Evolutionary conservation across 176 grass and related monocot species (phyloP).

Genomic region (Calamus simplicifolius): DNA sequence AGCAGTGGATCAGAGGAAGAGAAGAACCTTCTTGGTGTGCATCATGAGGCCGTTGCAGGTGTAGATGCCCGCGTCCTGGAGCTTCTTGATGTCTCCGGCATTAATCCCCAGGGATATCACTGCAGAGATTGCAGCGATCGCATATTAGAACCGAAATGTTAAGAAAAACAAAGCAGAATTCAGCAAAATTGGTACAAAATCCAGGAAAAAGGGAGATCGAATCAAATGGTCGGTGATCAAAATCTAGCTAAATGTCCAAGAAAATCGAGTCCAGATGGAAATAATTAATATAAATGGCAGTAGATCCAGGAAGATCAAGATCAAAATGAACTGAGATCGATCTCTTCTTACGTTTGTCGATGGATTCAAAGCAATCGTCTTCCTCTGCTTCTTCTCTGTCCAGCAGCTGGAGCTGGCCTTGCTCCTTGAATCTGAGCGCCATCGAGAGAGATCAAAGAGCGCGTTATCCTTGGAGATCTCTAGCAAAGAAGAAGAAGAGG

Average conservation of each 20-base stretch:
- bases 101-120: slow-evolving; percentile 95
- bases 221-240: neutral
- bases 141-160: slow-evolving; percentile 7
- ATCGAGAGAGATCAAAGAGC: slow-evolving; percentile 2
- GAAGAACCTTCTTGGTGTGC: slow-evolving; percentile 86
- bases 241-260: no score
- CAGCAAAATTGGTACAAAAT: no score
- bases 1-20: neutral
- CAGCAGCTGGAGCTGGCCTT: slow-evolving; percentile 84
- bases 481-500: no score
- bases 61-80: slow-evolving; percentile 94
- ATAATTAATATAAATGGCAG: no score
- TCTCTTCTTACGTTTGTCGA: slow-evolving; percentile 64
- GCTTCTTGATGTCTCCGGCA: slow-evolving; percentile 87
- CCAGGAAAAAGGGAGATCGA: neutral
- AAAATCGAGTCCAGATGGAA: no score
- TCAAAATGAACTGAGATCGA: neutral
- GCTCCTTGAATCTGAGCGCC: slow-evolving; percentile 48
- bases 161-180: neutral
- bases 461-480: no score
- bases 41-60: slow-evolving; percentile 99
- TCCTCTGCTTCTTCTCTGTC: slow-evolving; percentile 54
- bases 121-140: slow-evolving; percentile 19
- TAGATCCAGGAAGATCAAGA: neutral
- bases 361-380: slow-evolving; percentile 81